phyloP scores from a whole-genome alignment of 176 grass and related monocot species.

The Otatea glauca region DNA sequence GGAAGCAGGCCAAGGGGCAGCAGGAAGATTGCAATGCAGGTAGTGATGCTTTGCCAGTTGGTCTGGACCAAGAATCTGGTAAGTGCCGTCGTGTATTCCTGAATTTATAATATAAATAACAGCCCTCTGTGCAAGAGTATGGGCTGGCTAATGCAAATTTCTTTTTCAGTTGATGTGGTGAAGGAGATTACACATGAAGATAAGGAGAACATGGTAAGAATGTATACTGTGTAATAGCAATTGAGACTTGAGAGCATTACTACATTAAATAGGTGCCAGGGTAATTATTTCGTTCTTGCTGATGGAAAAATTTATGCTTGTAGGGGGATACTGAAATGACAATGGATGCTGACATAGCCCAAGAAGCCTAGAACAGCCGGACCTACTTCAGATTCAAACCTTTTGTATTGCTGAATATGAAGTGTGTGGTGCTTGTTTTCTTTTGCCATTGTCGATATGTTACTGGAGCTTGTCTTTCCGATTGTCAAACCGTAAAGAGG shows the following conservation, averaged over 20 bases:
- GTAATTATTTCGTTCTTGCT: neutral
- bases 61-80: constrained; percentile 54
- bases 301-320: constrained; percentile 32
- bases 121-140: neutral
- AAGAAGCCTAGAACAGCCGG: constrained; percentile 46
- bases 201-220: constrained; percentile 89
- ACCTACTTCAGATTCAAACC: constrained; percentile 71
- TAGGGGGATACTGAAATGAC: constrained; percentile 49
- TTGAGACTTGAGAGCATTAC: neutral
- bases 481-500: neutral
- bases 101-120: neutral
- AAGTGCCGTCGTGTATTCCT: constrained; percentile 27
- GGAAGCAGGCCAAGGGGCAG: constrained; percentile 53
- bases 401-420: constrained; percentile 68
- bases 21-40: constrained; percentile 50
- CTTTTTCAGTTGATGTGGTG: constrained; percentile 43
- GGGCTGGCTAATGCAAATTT: constrained; percentile 7
- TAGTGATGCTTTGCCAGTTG: constrained; percentile 26
- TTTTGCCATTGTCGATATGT: constrained; percentile 42
- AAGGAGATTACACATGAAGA: constrained; percentile 59
- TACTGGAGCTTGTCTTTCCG: constrained; percentile 16
- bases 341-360: constrained; percentile 41
- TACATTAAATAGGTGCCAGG: neutral
- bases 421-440: constrained; percentile 47
- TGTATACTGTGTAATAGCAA: neutral